phyloP scores from a whole-genome alignment of 192 early-diverging fungal species.

The Rhizophagus prolifer region DNA sequence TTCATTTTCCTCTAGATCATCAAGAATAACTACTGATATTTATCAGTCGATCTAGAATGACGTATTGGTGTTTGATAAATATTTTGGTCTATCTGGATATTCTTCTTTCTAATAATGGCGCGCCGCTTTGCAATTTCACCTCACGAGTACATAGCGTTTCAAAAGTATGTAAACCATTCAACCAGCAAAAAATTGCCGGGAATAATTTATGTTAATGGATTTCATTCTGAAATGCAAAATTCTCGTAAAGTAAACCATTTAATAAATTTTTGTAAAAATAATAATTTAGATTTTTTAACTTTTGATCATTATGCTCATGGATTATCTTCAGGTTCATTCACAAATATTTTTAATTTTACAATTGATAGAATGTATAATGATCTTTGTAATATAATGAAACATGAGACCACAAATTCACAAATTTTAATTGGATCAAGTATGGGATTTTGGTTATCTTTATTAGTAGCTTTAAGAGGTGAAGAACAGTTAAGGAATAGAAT shows the following conservation, averaged over 20 bases:
- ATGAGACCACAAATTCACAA: constrained; percentile 1
- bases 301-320: constrained; percentile 24
- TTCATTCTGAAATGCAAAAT: constrained; percentile 17
- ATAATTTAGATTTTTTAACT: constrained; percentile 5
- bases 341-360: background rate
- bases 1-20: no score
- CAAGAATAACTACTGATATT: no score
- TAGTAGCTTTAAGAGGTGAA: background rate
- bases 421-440: constrained; percentile 15
- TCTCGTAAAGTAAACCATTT: background rate
- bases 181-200: background rate
- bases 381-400: constrained; percentile 2
- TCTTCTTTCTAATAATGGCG: background rate
- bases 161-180: background rate
- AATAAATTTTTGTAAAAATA: background rate
- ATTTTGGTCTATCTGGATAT: no score
- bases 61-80: no score
- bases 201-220: constrained; percentile 7
- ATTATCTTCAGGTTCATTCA: constrained; percentile 8
- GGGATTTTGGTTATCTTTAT: constrained; percentile 19
- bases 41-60: no score
- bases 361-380: constrained; percentile 11
- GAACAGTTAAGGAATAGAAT: constrained; percentile 1
- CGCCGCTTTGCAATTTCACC: background rate
- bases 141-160: background rate